Conservation (phyloP, 202 grass and related monocot genomes). For the Saccharum hybrid region DNA sequence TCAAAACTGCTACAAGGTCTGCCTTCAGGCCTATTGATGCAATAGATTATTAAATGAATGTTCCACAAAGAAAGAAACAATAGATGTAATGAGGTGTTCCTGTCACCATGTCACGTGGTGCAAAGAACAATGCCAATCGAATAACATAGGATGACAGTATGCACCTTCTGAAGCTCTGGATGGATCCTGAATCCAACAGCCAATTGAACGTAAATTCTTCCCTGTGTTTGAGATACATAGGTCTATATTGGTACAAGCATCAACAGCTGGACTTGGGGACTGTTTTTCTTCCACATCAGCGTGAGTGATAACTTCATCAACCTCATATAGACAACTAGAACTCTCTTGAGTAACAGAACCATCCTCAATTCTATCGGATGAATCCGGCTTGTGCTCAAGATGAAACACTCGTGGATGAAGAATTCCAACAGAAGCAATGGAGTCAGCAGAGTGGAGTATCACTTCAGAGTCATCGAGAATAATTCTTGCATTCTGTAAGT, state of each 20-base stretch:
- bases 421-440: constrained; percentile 89
- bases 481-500: constrained; percentile 87
- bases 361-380: constrained; percentile 36
- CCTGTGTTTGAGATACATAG: constrained; percentile 67
- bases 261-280: constrained; percentile 29
- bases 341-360: constrained; percentile 29
- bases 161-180: constrained; percentile 62
- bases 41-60: constrained; percentile 31
- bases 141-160: constrained; percentile 25
- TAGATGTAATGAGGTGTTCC: constrained; percentile 3
- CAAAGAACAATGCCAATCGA: constrained; percentile 3
- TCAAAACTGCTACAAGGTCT: constrained; percentile 75
- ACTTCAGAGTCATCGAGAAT: constrained; percentile 82
- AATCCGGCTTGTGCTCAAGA: constrained; percentile 68
- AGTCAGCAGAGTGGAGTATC: constrained; percentile 77
- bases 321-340: constrained; percentile 60
- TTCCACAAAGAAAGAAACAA: constrained; percentile 27
- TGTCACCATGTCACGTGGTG: constrained; percentile 4
- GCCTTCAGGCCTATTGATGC: constrained; percentile 65
- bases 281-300: constrained; percentile 46
- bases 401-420: constrained; percentile 87
- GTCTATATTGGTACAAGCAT: constrained; percentile 47
- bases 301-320: constrained; percentile 51
- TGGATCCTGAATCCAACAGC: constrained; percentile 71
- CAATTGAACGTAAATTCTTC: constrained; percentile 69